These are phyloP conservation scores for Durio zibethinus DNA, from an alignment of 345 rosid species.

Conservation along the genomic window DNA sequence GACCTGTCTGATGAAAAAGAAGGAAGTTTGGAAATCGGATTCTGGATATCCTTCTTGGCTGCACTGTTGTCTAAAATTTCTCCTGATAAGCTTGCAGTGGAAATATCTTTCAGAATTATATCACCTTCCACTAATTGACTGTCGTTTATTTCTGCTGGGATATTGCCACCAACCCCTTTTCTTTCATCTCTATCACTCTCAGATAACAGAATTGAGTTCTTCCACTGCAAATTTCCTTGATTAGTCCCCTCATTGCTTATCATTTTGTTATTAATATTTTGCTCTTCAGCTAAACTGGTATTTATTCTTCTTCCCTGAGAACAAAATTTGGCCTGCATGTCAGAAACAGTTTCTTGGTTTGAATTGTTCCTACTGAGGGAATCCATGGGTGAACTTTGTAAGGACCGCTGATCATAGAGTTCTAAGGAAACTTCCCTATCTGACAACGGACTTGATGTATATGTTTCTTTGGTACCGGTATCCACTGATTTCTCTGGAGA, in stretches of 20 bases:
- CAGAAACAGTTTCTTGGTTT: slow-evolving; percentile 17
- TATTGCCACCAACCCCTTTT: slow-evolving; percentile 24
- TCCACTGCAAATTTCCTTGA: slow-evolving; percentile 23
- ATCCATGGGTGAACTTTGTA: slow-evolving; percentile 19
- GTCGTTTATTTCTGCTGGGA: slow-evolving; percentile 19
- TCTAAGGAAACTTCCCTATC: slow-evolving; percentile 17
- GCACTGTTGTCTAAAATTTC: slow-evolving; percentile 18
- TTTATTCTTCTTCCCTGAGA: slow-evolving; percentile 17
- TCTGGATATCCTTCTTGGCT: slow-evolving; percentile 24
- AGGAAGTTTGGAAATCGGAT: slow-evolving; percentile 25
- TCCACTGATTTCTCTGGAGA: slow-evolving; percentile 20
- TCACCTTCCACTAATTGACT: slow-evolving; percentile 17
- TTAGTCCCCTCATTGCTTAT: slow-evolving; percentile 19
- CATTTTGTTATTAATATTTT: slow-evolving; percentile 15
- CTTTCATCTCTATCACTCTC: slow-evolving; percentile 28
- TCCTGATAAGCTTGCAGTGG: slow-evolving; percentile 19
- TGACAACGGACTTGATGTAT: slow-evolving; percentile 14
- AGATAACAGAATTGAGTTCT: slow-evolving; percentile 24
- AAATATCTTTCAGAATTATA: slow-evolving; percentile 23
- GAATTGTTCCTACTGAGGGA: slow-evolving; percentile 16
- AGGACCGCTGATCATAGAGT: slow-evolving; percentile 12
- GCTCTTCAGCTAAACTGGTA: slow-evolving; percentile 23
- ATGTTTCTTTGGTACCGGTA: slow-evolving; percentile 15
- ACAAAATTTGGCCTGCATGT: slow-evolving; percentile 21
- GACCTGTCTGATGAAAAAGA: slow-evolving; percentile 41